Percentiles rank a stretch among this genome's conserved stretches.
phyloP scores from a whole-genome alignment of 164 flowering plant species.

The Amborella trichopoda region DNA sequence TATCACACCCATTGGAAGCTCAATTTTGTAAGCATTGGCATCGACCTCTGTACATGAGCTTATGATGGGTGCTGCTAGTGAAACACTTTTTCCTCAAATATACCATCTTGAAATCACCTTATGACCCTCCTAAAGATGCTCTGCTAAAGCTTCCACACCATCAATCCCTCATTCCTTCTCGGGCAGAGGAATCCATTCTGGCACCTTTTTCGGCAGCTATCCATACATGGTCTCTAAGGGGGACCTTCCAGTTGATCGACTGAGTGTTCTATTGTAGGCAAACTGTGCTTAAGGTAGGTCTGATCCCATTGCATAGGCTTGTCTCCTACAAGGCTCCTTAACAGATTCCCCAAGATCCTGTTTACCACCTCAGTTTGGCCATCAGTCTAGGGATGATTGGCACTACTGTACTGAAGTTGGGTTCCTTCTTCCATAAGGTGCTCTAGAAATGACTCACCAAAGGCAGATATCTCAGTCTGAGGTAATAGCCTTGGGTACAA shows the following conservation, averaged over 20 bases:
- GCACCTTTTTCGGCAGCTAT: too few species aligned
- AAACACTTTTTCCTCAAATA: too few species aligned
- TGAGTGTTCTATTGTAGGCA: background rate
- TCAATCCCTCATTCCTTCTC: too few species aligned
- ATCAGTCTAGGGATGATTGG: background rate
- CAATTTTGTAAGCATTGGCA: too few species aligned
- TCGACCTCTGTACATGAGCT: too few species aligned
- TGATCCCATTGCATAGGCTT: background rate
- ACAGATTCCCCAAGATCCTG: background rate
- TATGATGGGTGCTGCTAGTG: too few species aligned
- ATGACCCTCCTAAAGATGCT: too few species aligned
- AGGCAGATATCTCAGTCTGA: background rate
- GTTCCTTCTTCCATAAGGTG: background rate
- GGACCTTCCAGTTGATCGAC: background rate
- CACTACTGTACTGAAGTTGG: background rate
- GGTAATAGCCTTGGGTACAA: background rate
- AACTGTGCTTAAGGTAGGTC: background rate
- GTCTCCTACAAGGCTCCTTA: background rate
- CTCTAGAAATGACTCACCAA: background rate
- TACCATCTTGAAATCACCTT: too few species aligned
- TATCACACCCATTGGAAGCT: too few species aligned
- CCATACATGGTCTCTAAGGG: background rate
- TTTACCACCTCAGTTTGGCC: background rate
- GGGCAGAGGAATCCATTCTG: too few species aligned
- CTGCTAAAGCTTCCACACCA: too few species aligned